Percentiles rank a stretch among this genome's conserved stretches.
These are phyloP conservation scores for Solanum chilense DNA, from an alignment of 257 asterid genomes.

Conservation along the genomic window DNA sequence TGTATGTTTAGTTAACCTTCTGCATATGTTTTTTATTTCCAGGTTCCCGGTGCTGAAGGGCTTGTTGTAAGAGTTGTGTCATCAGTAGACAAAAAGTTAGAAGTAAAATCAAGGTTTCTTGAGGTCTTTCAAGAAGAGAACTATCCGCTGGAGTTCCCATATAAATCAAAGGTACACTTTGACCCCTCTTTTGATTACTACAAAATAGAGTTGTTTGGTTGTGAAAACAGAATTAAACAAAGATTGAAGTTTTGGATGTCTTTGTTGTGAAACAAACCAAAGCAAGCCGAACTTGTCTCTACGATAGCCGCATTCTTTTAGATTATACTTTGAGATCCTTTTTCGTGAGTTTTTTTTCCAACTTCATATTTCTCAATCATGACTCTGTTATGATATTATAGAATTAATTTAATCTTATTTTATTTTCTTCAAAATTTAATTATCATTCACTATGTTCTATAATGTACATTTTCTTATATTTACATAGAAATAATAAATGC, in stretches of 20 bases:
- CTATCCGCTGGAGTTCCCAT: conserved; percentile 72
- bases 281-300: background rate
- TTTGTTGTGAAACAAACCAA: background rate
- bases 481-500: background rate
- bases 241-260: background rate
- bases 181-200: background rate
- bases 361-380: background rate
- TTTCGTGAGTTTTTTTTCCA: background rate
- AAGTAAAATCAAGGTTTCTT: conserved; percentile 86
- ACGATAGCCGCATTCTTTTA: background rate
- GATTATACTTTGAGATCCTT: background rate
- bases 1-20: background rate
- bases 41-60: conserved; percentile 96
- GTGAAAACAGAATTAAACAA: background rate
- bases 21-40: background rate
- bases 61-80: conserved; percentile 96
- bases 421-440: background rate
- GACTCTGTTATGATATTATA: background rate
- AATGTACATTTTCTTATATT: background rate
- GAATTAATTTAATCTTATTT: background rate
- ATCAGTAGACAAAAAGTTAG: conserved; percentile 95
- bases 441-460: background rate
- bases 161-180: conserved; percentile 74
- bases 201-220: background rate
- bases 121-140: conserved; percentile 85